Evolutionary conservation across 805 yeast species (phyloP), one percentile per base, ranked within the genome.

Genomic region (Starmera quercuum): DNA sequence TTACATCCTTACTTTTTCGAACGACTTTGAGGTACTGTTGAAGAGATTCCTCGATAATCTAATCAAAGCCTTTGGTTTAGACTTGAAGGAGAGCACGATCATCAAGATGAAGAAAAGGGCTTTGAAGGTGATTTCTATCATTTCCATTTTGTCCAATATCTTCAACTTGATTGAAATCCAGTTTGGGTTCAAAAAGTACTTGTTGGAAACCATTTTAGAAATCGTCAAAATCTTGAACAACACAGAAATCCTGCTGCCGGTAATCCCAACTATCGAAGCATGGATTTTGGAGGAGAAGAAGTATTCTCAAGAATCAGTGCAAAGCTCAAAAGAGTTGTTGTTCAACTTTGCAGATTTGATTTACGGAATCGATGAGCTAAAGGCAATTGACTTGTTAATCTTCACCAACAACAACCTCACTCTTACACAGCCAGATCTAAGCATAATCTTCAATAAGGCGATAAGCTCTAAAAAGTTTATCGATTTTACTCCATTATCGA

Each of bases 111-210:
- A 42, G 24, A 35, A 39, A 29, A 35, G 28, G 24, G 30, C 35
- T 23, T 30, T 35, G 7, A 35, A 31, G 23, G 32, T 40, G n/a
- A 38, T 33, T 28, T 37, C 48, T 15, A 21, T 36, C 10, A 31
- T 42, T 14, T 38, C 53, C n/a, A 42, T 46, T 31, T 30, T 41
- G 11, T 45, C 51, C 20, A 51, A 48, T 31, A 38, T 42, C 27
- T 43, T 49, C 32, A 46, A 46, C 28, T 37, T 34, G 26, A 35
- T 38, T 20, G 38, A 40, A 12, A 42, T 38, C 21, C 36, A 40
- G 16, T 17, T 19, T 9, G 34, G 30, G 18, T 38, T 40, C 31
- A 47, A 44, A 40, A 44, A 41, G 34, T 37, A 31, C 31, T 41
- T 50, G n/a, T 32, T 49, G 23, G 25, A 27, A 3, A 26, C 19